Evolutionary conservation across 2,329 filamentous ascomycete genomes (phyloP).

Genomic region (Kalmusia sp.): DNA sequence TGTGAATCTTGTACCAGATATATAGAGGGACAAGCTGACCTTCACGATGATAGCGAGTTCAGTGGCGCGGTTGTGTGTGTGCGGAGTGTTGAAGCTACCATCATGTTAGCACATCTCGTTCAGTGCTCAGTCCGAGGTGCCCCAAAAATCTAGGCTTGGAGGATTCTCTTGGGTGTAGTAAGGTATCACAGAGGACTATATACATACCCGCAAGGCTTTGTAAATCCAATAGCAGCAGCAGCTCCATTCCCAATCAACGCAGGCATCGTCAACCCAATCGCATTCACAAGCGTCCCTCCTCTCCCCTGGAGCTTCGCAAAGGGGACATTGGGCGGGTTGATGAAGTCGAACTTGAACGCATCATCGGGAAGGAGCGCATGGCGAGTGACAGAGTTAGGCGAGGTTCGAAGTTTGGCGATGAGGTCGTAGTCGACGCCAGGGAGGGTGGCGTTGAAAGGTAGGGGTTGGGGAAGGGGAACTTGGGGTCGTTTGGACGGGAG

Average conservation of each 20-base stretch:
- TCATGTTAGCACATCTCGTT: too few species aligned
- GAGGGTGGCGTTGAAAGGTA: slow-evolving; percentile 6
- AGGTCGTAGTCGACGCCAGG: slow-evolving; percentile 8
- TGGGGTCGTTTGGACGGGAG: slow-evolving; percentile 3
- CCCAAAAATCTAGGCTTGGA: too few species aligned
- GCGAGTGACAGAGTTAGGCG: slow-evolving; percentile 9
- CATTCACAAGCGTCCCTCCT: slow-evolving; percentile 13
- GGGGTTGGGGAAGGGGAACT: slow-evolving; percentile 5
- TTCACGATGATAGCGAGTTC: slow-evolving; percentile 61
- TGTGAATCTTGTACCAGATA: neutral
- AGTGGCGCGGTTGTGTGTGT: slow-evolving; percentile 62
- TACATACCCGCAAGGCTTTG: slow-evolving; percentile 10
- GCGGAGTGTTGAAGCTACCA: slow-evolving; percentile 56
- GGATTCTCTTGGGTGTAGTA: neutral
- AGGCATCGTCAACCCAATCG: slow-evolving; percentile 9
- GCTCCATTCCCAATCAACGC: slow-evolving; percentile 9
- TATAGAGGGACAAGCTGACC: neutral
- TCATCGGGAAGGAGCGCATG: slow-evolving; percentile 12
- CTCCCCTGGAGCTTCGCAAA: slow-evolving; percentile 5
- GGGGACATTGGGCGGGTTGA: slow-evolving; percentile 2
- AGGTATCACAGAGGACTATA: too few species aligned
- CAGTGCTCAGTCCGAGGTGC: too few species aligned
- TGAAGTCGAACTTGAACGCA: slow-evolving; percentile 16
- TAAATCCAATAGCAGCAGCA: slow-evolving; percentile 12
- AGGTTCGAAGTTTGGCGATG: slow-evolving; percentile 3